Percentiles rank a stretch among this genome's conserved stretches.
Evolutionary conservation across 192 early-diverging fungal species (phyloP).

Genomic region (Piromyces finnis): DNA sequence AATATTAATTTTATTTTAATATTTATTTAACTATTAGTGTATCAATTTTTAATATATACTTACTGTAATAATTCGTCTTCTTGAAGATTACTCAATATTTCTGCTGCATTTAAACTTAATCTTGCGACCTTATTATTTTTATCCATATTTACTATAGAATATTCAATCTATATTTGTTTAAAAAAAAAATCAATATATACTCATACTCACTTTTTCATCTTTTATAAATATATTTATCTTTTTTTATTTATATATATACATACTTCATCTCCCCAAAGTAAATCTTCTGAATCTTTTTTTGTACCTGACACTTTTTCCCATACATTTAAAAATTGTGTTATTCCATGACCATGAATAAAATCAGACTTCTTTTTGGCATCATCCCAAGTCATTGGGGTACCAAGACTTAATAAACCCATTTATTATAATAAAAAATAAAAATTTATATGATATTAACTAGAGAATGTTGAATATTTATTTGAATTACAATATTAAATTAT

Average conservation of each 20-base stretch:
- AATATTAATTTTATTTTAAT: no score
- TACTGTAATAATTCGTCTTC: constrained; percentile 31
- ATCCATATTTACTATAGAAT: constrained; percentile 72
- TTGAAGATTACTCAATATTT: constrained; percentile 55
- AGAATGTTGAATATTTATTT: no score
- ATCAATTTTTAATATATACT: no score
- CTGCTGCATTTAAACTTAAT: constrained; percentile 60
- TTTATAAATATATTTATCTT: not conserved
- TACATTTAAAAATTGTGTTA: constrained; percentile 79
- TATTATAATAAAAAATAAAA: not conserved
- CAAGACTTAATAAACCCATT: constrained; percentile 88
- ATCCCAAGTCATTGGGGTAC: constrained; percentile 87
- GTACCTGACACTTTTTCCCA: constrained; percentile 66
- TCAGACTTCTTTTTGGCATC: constrained; percentile 67
- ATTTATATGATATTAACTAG: no score
- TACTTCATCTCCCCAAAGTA: constrained; percentile 97
- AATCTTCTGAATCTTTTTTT: constrained; percentile 39
- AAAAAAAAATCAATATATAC: no score
- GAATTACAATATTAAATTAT: no score
- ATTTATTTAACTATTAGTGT: no score
- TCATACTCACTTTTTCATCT: no score
- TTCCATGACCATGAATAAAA: constrained; percentile 79
- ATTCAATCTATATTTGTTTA: constrained; percentile 53
- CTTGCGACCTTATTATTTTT: constrained; percentile 47
- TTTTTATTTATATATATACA: not conserved